These are phyloP conservation scores for Lactuca sativa DNA, from an alignment of 129 eudicot genomes.

Conservation along the genomic window DNA sequence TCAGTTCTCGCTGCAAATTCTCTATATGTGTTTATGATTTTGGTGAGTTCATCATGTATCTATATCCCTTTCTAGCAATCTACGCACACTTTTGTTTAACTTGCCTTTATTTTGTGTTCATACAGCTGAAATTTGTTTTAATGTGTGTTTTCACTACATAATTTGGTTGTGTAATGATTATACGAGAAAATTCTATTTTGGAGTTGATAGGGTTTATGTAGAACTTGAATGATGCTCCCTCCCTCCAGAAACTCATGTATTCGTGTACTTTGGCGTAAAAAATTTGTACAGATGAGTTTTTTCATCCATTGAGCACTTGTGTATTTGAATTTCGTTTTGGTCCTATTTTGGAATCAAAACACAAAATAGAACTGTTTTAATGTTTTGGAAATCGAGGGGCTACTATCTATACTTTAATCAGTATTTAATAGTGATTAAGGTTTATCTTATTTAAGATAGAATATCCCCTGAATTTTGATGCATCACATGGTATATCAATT, in stretches of 20 bases:
- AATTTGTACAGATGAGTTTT: not conserved
- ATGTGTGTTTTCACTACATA: constrained; percentile 14
- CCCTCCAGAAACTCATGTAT: not conserved
- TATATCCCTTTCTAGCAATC: not conserved
- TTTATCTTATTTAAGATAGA: constrained; percentile 11
- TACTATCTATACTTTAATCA: not conserved
- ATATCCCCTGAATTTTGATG: constrained; percentile 11
- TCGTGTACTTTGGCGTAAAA: too few species aligned
- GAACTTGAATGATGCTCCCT: not conserved
- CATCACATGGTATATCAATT: constrained; percentile 2
- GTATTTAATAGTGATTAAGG: not conserved
- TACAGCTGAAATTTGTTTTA: constrained; percentile 7
- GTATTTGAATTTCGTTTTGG: not conserved
- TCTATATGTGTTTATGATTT: not conserved
- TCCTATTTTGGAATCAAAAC: constrained; percentile 10
- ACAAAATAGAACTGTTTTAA: not conserved
- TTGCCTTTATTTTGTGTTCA: constrained; percentile 2
- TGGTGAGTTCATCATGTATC: not conserved
- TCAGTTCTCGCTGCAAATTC: not conserved
- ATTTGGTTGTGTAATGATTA: not conserved
- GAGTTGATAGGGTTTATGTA: constrained; percentile 20
- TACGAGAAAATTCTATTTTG: not conserved
- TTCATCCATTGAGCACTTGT: not conserved
- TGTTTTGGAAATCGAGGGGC: not conserved
- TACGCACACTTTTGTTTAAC: constrained; percentile 10